Base-by-base conservation (phyloP, 768 basidiomycete species). In the Mycena maculata region DNA sequence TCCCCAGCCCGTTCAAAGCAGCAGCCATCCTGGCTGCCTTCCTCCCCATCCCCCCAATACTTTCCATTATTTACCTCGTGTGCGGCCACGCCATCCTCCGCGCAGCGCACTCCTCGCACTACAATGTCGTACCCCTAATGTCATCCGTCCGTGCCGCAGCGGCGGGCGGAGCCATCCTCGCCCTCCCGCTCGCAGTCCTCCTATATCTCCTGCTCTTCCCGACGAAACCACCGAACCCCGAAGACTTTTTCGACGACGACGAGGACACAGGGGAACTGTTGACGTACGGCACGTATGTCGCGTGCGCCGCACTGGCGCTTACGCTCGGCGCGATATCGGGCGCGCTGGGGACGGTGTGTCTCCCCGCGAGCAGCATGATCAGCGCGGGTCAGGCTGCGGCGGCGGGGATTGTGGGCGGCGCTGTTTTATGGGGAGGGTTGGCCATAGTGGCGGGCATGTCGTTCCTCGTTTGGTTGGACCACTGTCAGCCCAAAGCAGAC, bases 181-280 rank as follows among this genome's bases (percentile, higher is more conserved):
- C 79, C 2, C 61, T 79, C 8, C 81, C 81, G 1, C 63, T 80
- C 49, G 78, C 74, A 9, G 65, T 80, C 25, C 67, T 78, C 13
- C 63, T 81, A 8, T 80, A 75, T 67, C 52, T 78, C 60, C 68
- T 80, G 62, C 44, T 78, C n/a, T 70, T 68, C 56, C 73, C 76
- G 6, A 68, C 63, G 20, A 63, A 62, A 41, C 68, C 71, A 1
- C 69, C 73, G 3, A 67, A 74, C 3, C 72, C 73, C 6, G 78
- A 78, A 39, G 80, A 81, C 55, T 79, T 79, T 64, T 80, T 81
- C 69, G 77, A 78, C n/a, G 79, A 81, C 54, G 76, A 78, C 22
- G 70, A 71, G 11, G 55, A 56, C n/a, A 16, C 36, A 63, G 70
- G 22, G 63, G 69, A 56, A 23, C 10, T 60, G 63, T 23, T 60